Conservation (phyloP, 2,329 filamentous ascomycete genomes). For the Sphaerulina populicola region DNA sequence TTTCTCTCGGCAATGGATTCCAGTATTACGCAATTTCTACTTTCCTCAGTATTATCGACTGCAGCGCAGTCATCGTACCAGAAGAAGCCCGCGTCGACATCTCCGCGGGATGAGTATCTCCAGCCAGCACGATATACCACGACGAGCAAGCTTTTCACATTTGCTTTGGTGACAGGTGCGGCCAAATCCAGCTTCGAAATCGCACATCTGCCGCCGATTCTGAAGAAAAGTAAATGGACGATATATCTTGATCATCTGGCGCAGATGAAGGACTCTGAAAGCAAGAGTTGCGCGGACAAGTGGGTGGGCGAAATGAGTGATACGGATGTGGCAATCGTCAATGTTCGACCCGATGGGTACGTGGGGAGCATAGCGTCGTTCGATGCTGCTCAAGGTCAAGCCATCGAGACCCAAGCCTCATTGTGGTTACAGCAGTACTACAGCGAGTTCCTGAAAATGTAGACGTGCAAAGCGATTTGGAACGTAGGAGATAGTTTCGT, state of each 20-base stretch:
- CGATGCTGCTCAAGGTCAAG: conserved; percentile 16
- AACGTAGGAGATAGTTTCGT: not conserved
- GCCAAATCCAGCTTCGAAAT: conserved; percentile 57
- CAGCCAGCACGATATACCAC: conserved; percentile 61
- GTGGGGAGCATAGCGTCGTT: conserved; percentile 54
- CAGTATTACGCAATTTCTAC: conserved; percentile 50
- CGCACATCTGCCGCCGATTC: conserved; percentile 51
- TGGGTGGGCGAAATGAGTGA: conserved; percentile 56
- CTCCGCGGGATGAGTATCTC: conserved; percentile 57
- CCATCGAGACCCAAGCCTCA: conserved; percentile 26
- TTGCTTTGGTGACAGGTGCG: conserved; percentile 58
- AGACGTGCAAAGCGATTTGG: not conserved
- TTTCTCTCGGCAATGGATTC: conserved; percentile 56
- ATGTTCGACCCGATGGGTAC: conserved; percentile 66
- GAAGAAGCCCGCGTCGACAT: conserved; percentile 48
- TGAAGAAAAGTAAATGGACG: conserved; percentile 61
- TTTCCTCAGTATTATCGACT: conserved; percentile 20
- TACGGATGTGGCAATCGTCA: conserved; percentile 55
- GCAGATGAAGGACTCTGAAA: conserved; percentile 45
- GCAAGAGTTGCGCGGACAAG: conserved; percentile 52
- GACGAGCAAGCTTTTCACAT: conserved; percentile 62
- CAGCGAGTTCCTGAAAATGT: conserved; percentile 36
- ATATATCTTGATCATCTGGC: conserved; percentile 62
- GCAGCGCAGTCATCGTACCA: conserved; percentile 56
- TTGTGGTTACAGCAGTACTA: conserved; percentile 48